Percentiles rank a stretch among this genome's conserved stretches.
Evolutionary conservation across 192 early-diverging fungal species (phyloP).

Genomic region (Backusella tarrabulga): DNA sequence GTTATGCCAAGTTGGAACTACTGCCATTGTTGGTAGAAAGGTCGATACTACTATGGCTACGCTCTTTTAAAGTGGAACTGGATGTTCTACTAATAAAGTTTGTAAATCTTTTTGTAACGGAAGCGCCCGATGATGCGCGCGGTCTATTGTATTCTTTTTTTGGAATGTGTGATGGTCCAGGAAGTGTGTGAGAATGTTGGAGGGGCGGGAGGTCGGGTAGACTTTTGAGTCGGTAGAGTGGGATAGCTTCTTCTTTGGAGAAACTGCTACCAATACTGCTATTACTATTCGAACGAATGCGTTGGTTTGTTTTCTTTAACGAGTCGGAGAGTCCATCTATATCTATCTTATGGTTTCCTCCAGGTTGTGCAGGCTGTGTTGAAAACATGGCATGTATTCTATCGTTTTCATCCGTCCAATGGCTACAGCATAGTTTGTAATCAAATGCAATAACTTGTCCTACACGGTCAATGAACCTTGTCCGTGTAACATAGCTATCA

Average conservation of each 20-base stretch:
- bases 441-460: conserved; percentile 54
- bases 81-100: conserved; percentile 4
- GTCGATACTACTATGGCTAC: background rate
- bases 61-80: background rate
- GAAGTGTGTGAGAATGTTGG: background rate
- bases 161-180: background rate
- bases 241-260: background rate
- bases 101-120: conserved; percentile 12
- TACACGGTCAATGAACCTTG: conserved; percentile 57
- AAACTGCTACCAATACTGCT: background rate
- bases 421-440: conserved; percentile 69
- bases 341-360: background rate
- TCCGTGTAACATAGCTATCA: conserved; percentile 55
- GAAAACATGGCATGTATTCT: conserved; percentile 59
- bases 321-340: conserved; percentile 1
- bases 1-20: background rate
- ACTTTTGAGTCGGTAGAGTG: conserved; percentile 6
- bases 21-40: background rate
- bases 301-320: background rate
- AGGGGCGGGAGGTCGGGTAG: conserved; percentile 9
- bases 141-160: background rate
- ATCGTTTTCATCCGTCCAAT: conserved; percentile 73
- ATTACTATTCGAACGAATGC: conserved; percentile 10
- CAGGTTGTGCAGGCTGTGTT: background rate
- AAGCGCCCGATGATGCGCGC: conserved; percentile 7